Evolutionary conservation across 805 yeast genomes (phyloP).

Genomic region (Lipomyces sp.): DNA sequence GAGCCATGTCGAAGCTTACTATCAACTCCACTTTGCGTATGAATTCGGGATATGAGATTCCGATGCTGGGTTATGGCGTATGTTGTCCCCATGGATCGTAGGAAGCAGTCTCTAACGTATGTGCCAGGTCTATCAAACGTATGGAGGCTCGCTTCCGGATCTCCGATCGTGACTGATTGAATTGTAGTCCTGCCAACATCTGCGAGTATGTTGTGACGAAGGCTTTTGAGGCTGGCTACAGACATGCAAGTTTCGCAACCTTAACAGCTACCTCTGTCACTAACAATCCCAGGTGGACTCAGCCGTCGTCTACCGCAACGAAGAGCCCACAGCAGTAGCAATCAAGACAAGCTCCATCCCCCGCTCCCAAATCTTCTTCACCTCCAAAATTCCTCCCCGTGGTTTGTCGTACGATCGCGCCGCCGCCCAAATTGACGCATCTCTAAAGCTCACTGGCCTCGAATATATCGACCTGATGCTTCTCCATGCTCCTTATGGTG

Average conservation of each 20-base stretch:
- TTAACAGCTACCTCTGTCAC: conserved; percentile 50
- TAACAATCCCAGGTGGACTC: conserved; percentile 48
- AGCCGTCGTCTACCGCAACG: conserved; percentile 70
- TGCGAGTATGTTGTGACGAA: conserved; percentile 51
- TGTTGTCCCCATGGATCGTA: conserved; percentile 55
- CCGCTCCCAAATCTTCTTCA: conserved; percentile 61
- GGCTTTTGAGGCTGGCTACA: conserved; percentile 69
- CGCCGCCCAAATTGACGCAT: conserved; percentile 59
- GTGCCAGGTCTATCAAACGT: conserved; percentile 53
- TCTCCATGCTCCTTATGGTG: conserved; percentile 57
- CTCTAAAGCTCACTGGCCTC: conserved; percentile 58
- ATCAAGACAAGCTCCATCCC: conserved; percentile 58
- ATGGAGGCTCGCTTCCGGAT: conserved; percentile 4
- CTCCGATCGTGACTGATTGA: background rate
- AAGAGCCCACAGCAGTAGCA: conserved; percentile 63
- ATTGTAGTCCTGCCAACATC: conserved; percentile 1
- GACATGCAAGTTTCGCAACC: conserved; percentile 47
- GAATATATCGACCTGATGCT: conserved; percentile 73
- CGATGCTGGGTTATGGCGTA: conserved; percentile 76
- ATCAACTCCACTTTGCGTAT: conserved; percentile 14
- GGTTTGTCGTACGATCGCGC: conserved; percentile 66
- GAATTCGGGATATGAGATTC: conserved; percentile 67
- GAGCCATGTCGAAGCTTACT: conserved; percentile 13
- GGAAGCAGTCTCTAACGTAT: background rate
- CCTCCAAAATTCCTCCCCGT: conserved; percentile 75